These are phyloP conservation scores for Lagenidium giganteum DNA, from an alignment of 352 stramenopile genomes.

Conservation along the genomic window DNA sequence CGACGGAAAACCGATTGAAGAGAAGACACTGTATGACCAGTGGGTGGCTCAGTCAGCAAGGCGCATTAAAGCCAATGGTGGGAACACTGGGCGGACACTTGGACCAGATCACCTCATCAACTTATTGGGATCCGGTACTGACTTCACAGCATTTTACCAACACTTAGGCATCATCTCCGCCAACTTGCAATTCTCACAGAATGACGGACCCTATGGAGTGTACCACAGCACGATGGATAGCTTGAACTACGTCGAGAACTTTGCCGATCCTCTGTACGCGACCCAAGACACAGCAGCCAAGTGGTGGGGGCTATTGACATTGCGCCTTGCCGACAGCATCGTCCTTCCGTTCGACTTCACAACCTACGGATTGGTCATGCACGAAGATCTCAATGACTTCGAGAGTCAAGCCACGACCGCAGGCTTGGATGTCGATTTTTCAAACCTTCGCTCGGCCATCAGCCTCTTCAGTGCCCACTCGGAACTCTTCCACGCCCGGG, in stretches of 20 bases:
- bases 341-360: conserved; percentile 19
- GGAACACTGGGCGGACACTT: too few species aligned
- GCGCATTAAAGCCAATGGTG: too few species aligned
- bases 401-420: conserved; percentile 18
- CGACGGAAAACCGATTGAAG: conserved; percentile 13
- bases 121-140: conserved; percentile 61
- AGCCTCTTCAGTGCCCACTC: conserved; percentile 30
- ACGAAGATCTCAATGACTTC: conserved; percentile 25
- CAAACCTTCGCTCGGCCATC: conserved; percentile 30
- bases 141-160: conserved; percentile 84
- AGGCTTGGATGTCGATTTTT: conserved; percentile 27
- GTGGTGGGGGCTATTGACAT: conserved; percentile 33
- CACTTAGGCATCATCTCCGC: conserved; percentile 81
- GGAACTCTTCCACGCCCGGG: conserved; percentile 20
- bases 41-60: conserved; percentile 25
- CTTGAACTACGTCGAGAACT: conserved; percentile 44
- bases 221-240: conserved; percentile 83
- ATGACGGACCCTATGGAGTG: conserved; percentile 36
- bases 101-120: conserved; percentile 45
- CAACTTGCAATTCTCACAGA: conserved; percentile 51
- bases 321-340: conserved; percentile 24
- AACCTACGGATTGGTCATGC: conserved; percentile 21
- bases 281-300: conserved; percentile 26
- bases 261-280: conserved; percentile 36
- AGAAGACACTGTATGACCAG: conserved; percentile 36